Conservation (phyloP, 345 rosid species). For the Physaria fendleri region DNA sequence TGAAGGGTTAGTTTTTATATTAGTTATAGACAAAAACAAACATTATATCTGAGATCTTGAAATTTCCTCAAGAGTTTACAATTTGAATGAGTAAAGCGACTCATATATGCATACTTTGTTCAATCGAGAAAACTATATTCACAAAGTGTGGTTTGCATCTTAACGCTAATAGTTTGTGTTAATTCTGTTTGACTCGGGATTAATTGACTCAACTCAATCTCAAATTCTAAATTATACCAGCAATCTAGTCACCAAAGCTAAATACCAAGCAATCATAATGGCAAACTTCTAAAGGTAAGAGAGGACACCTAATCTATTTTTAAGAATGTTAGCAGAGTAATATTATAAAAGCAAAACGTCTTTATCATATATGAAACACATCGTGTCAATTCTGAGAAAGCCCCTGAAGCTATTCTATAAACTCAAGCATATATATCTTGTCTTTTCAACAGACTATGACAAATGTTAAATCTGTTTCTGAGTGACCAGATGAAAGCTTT, state of each 20-base stretch:
- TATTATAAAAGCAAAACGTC: not conserved
- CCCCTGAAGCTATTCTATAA: conserved; percentile 16
- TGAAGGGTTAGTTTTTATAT: not conserved
- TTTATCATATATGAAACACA: not conserved
- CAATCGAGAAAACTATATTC: not conserved
- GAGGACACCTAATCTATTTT: not conserved
- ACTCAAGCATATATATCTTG: not conserved
- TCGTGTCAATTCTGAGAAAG: not conserved
- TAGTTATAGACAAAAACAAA: not conserved
- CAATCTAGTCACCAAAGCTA: not conserved
- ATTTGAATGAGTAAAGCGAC: not conserved
- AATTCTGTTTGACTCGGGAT: not conserved
- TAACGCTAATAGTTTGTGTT: not conserved
- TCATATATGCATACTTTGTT: not conserved
- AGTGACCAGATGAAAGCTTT: conserved; percentile 9
- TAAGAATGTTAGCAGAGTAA: not conserved
- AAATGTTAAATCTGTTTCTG: not conserved
- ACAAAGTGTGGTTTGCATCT: not conserved
- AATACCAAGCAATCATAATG: not conserved
- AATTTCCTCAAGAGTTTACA: not conserved
- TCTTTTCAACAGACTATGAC: not conserved
- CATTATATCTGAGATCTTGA: too few relatives aligned
- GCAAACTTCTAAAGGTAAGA: not conserved
- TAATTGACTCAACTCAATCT: not conserved
- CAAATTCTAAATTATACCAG: not conserved